A percentile compares a stretch with the other conserved stretches of the same genome.
Conservation (phyloP, 805 yeast genomes). For the Spathaspora gorwiae region DNA sequence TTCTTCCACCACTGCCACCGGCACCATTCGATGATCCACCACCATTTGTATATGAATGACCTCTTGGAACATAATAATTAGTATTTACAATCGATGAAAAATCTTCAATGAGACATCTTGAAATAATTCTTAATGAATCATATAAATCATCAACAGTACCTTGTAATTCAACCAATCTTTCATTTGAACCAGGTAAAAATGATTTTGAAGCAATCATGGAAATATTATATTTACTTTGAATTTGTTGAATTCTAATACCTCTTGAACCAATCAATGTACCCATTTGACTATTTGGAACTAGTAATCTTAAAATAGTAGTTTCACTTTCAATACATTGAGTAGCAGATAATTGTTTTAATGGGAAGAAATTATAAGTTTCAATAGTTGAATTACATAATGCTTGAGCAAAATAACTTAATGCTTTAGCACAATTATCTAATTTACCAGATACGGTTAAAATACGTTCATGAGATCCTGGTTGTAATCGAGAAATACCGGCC, state of each 20-base stretch:
- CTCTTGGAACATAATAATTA: conserved; percentile 55
- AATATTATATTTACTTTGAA: conserved; percentile 64
- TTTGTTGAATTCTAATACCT: conserved; percentile 73
- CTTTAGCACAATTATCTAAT: conserved; percentile 62
- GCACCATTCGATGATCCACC: background rate
- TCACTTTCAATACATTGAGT: conserved; percentile 49
- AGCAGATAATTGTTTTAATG: conserved; percentile 54
- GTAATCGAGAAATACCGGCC: conserved; percentile 81
- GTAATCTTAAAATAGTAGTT: conserved; percentile 56
- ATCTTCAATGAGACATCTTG: conserved; percentile 72
- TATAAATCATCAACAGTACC: conserved; percentile 66
- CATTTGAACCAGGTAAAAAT: conserved; percentile 74
- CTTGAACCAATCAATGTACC: conserved; percentile 85
- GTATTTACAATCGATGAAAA: conserved; percentile 63
- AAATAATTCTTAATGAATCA: conserved; percentile 51
- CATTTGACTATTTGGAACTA: conserved; percentile 80
- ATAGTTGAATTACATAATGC: conserved; percentile 48
- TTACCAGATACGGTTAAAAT: conserved; percentile 76
- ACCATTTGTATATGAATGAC: conserved; percentile 10
- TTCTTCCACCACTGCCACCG: background rate
- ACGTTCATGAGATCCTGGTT: conserved; percentile 77
- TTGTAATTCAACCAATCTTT: conserved; percentile 82
- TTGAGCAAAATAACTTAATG: conserved; percentile 65
- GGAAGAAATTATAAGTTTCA: conserved; percentile 49
- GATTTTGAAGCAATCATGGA: conserved; percentile 87